These are phyloP conservation scores for Casaregolazyma suthepensis DNA, from an alignment of 1,139 yeast species.

Conservation along the genomic window DNA sequence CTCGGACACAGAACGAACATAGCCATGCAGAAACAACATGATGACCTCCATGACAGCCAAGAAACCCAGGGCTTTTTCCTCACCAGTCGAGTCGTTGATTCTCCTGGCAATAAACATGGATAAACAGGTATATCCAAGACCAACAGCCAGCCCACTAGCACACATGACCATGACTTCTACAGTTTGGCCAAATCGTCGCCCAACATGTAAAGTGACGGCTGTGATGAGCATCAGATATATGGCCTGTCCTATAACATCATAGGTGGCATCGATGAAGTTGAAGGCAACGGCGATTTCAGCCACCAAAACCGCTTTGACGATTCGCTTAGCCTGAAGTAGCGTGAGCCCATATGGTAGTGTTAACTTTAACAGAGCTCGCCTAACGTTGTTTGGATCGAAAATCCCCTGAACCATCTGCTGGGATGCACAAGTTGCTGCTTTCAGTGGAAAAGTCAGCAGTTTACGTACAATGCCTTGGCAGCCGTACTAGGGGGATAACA, in stretches of 20 bases:
- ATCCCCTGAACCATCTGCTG: neutral
- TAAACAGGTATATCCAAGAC: slow-evolving; percentile 38
- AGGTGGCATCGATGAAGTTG: slow-evolving; percentile 12
- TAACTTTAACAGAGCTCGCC: neutral
- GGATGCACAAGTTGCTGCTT: neutral
- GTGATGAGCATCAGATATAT: slow-evolving; percentile 39
- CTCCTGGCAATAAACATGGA: slow-evolving; percentile 39
- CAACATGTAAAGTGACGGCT: slow-evolving; percentile 45
- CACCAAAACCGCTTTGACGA: slow-evolving; percentile 12
- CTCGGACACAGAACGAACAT: slow-evolving; percentile 43
- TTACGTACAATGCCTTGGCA: neutral
- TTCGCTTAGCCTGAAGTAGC: slow-evolving; percentile 8
- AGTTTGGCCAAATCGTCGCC: slow-evolving; percentile 44
- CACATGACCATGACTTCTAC: slow-evolving; percentile 37
- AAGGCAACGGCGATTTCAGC: slow-evolving; percentile 12
- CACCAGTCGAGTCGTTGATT: slow-evolving; percentile 20
- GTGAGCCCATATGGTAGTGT: slow-evolving; percentile 14
- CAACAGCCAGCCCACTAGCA: slow-evolving; percentile 34
- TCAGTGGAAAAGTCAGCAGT: neutral
- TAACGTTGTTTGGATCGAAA: neutral
- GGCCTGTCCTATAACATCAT: slow-evolving; percentile 3
- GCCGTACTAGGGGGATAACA: neutral
- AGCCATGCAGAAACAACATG: slow-evolving; percentile 44
- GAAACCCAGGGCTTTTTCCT: slow-evolving; percentile 38
- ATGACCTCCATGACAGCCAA: slow-evolving; percentile 41